Base-by-base conservation (phyloP, 176 grass and related monocot genomes). In the Raddia distichophylla region DNA sequence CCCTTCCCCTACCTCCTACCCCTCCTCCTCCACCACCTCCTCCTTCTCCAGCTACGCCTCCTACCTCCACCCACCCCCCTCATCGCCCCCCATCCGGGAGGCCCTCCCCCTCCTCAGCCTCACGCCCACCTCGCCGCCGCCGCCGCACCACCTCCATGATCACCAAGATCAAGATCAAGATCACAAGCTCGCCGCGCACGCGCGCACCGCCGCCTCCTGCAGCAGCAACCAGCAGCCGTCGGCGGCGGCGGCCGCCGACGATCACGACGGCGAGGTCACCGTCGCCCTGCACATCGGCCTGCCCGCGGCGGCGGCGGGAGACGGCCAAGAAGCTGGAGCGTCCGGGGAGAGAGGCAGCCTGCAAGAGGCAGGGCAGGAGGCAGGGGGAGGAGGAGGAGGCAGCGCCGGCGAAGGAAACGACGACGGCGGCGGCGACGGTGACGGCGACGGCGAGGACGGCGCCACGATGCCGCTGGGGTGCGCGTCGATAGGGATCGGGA, bases 251-350 rank as follows among this genome's bases (percentile, higher is more conserved):
- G 40, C 46, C 2, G 45, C 16, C 27, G 60, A 32, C 10, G 81
- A 88, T 69, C 65, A 83, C 19, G 84, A 63, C 52, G 89, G 66
- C 5, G 86, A 80, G 60, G 89, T 94, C 76, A 94, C 89, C 7
- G 93, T 94, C 40, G 87, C 89, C 61, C 62, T 94, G 64, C 89
- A 94, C 78, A 94, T 94, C 49, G 93, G 93, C 51, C 93, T 94
- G 15, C 93, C 93, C 35, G 89, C 77, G 2, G 67, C 50, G 18
- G 85, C 72, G 3, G 40, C 80, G 6, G 68, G 52, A 17, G 34
- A 46, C 11, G 13, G 67, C 13, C 9, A 71, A 34, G 57, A 22
- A 42, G 74, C 37, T 42, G 61, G 19, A 66, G 64, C 13, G 17
- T 32, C 18, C 0, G 61, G 33, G 42, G 58, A 17, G 33, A 17